Evolutionary conservation across 495 filamentous ascomycete genomes (phyloP).

Genomic region (Penicillium parvum): DNA sequence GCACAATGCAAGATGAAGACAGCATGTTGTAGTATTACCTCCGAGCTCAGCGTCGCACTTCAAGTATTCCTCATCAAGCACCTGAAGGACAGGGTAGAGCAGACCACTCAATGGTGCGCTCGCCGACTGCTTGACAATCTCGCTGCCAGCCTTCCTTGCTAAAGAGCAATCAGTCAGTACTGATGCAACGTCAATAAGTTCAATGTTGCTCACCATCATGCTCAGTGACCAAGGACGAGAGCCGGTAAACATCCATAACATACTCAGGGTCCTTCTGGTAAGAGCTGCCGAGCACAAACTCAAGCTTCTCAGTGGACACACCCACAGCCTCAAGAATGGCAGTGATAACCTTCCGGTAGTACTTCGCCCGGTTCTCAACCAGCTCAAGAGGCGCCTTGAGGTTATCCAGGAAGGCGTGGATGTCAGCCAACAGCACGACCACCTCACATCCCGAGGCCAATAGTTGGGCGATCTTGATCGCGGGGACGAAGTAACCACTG

Average conservation of each 20-base stretch:
- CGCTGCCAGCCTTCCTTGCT: slow-evolving; percentile 83
- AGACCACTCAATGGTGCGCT: slow-evolving; percentile 73
- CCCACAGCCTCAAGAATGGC: slow-evolving; percentile 64
- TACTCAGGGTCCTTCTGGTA: slow-evolving; percentile 60
- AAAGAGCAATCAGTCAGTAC: too few relatives aligned
- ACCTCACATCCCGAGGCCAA: slow-evolving; percentile 80
- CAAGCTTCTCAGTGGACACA: slow-evolving; percentile 69
- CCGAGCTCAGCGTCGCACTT: slow-evolving; percentile 75
- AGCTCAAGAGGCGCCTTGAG: slow-evolving; percentile 85
- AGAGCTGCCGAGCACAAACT: slow-evolving; percentile 77
- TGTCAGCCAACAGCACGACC: slow-evolving; percentile 74
- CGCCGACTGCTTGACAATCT: slow-evolving; percentile 85
- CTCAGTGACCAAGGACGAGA: slow-evolving; percentile 33
- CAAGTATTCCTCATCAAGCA: slow-evolving; percentile 86
- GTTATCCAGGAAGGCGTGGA: slow-evolving; percentile 40
- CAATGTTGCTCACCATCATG: too few relatives aligned
- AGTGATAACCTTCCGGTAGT: slow-evolving; percentile 65
- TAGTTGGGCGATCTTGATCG: slow-evolving; percentile 81
- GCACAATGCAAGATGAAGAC: neutral
- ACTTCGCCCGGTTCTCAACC: slow-evolving; percentile 70
- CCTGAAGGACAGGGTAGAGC: slow-evolving; percentile 76
- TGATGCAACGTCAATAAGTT: too few relatives aligned
- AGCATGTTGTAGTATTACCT: slow-evolving; percentile 27
- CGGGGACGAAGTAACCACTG: slow-evolving; percentile 73
- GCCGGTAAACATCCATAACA: slow-evolving; percentile 39